Percentiles rank a stretch among this genome's conserved stretches.
phyloP scores from a whole-genome alignment of 768 basidiomycete species.

The Ephemerocybe angulata region DNA sequence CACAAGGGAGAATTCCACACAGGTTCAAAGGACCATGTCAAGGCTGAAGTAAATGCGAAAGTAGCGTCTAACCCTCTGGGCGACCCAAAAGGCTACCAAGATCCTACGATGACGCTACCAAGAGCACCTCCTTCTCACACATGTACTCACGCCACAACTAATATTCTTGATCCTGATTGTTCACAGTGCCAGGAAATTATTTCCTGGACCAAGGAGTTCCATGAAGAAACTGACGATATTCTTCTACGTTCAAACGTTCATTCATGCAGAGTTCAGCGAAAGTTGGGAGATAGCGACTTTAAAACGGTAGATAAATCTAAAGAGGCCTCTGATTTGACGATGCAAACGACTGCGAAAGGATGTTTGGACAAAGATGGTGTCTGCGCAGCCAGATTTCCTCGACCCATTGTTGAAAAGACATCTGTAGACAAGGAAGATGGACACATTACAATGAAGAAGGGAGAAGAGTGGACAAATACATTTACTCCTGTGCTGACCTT shows the following conservation, averaged over 20 bases:
- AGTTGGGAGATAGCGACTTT: background rate
- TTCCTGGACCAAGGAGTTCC: conserved; percentile 16
- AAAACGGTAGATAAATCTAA: background rate
- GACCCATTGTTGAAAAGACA: conserved; percentile 16
- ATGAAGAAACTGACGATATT: conserved; percentile 25
- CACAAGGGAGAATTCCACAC: conserved; percentile 30
- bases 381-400: conserved; percentile 36
- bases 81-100: conserved; percentile 11
- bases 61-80: background rate
- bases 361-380: conserved; percentile 27
- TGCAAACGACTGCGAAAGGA: conserved; percentile 9
- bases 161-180: conserved; percentile 3
- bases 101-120: conserved; percentile 23
- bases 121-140: conserved; percentile 14
- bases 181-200: conserved; percentile 10
- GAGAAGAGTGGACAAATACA: conserved; percentile 35
- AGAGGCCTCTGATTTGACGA: background rate
- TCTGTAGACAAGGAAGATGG: conserved; percentile 26
- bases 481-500: conserved; percentile 28
- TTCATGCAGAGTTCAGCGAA: conserved; percentile 15
- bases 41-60: background rate
- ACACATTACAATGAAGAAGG: conserved; percentile 26
- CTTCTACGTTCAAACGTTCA: conserved; percentile 28
- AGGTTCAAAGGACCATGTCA: conserved; percentile 17
- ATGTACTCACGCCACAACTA: background rate